phyloP scores from a whole-genome alignment of 2,329 filamentous ascomycete genomes.

The Cytospora chrysosperma region DNA sequence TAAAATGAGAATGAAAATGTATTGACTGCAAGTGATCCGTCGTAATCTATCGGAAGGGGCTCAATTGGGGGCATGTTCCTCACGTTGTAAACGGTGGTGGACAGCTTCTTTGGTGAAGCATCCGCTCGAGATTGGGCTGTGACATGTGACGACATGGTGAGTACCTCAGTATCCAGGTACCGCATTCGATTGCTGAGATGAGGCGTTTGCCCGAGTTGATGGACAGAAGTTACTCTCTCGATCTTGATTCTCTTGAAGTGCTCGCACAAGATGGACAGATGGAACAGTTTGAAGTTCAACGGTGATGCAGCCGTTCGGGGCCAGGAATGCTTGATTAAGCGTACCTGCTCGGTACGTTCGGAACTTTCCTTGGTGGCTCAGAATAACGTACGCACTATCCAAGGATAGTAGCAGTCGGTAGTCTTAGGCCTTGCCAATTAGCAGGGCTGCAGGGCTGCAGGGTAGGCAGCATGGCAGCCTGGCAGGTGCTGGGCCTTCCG shows the following conservation, averaged over 20 bases:
- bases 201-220: neutral
- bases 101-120: constrained; percentile 21
- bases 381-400: no score
- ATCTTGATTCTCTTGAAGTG: no score
- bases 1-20: neutral
- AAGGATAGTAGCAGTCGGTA: neutral
- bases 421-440: neutral
- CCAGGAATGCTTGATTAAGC: neutral
- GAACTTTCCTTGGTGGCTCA: neutral
- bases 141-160: constrained; percentile 17
- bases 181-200: no score
- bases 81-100: constrained; percentile 29
- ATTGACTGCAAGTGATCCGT: no score
- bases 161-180: no score
- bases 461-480: neutral
- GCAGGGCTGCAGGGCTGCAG: no score
- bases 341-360: neutral
- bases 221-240: neutral
- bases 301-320: no score
- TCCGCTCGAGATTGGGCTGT: constrained; percentile 15
- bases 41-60: neutral
- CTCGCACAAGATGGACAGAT: no score
- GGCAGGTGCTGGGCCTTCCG: neutral
- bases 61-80: neutral
- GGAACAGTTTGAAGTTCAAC: no score